Evolutionary conservation across 202 grass and related monocot species (phyloP), one percentile per base, ranked within the genome.

Genomic region (Sporobolus alterniflorus): DNA sequence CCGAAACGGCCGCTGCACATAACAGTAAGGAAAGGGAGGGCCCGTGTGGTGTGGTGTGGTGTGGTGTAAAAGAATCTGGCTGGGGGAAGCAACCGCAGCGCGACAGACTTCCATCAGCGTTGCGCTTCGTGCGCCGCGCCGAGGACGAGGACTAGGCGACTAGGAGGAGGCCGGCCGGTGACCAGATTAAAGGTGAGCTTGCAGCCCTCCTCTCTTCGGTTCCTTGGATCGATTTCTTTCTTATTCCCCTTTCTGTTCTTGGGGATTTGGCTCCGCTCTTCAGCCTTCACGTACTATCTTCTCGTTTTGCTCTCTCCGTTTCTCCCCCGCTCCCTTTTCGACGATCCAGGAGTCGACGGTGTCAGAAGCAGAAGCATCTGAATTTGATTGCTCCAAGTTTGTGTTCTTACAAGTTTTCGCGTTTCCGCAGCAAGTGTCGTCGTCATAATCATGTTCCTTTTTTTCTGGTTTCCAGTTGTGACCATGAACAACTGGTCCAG

Each of bases 81-180:
- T n/a, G n/a, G n/a, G n/a, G 57, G 66, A 80, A 3, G 55, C 79
- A 47, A 71, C 29, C 48, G 71, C 73, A 18, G 39, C 6, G 36
- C 39, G 67, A 71, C 29, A 70, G 78, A 73, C 82, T 41, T 44
- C 40, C 40, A 3, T 21, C 29, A 65, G 75, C 8, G 52, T 69
- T 41, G 77, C 52, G 78, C 68, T 50, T 60, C 76, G 26, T n/a
- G 72, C 26, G n/a, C 32, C 31, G 78, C 61, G 41, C 51, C 71
- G 52, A 52, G 43, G 14, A 69, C 71, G 36, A 34, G 20, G 54
- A 39, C 36, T 39, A 8, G n/a, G n/a, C n/a, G n/a, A n/a, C 36
- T 39, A 51, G 21, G 61, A 31, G 44, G 61, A 36, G 64, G 49
- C 18, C 18, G 31, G 66, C 66, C 39, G 76, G 32, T 81, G 78